phyloP scores from a whole-genome alignment of 352 stramenopile species.

The Phytophthora rubi region DNA sequence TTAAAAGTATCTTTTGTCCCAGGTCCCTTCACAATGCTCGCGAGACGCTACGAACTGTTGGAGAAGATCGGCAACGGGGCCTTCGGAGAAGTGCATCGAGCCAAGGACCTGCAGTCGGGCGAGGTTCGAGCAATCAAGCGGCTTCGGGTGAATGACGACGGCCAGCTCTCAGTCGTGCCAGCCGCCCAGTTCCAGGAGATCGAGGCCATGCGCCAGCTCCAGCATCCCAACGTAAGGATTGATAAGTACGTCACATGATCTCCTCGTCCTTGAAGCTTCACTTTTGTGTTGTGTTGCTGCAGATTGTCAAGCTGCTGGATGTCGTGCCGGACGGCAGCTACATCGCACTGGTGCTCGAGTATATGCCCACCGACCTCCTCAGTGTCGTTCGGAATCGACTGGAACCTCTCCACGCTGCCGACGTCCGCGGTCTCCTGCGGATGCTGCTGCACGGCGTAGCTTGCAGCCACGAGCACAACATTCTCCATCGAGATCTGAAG shows the following conservation, averaged over 20 bases:
- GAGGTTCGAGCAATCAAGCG: conserved; percentile 66
- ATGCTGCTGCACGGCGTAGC: conserved; percentile 76
- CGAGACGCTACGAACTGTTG: conserved; percentile 63
- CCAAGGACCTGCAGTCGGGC: conserved; percentile 47
- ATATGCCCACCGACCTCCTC: conserved; percentile 69
- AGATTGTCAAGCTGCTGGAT: conserved; percentile 76
- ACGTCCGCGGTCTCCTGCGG: conserved; percentile 62
- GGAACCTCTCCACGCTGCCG: conserved; percentile 42
- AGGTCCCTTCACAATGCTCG: conserved; percentile 27
- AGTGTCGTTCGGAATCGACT: conserved; percentile 54
- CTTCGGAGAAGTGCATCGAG: conserved; percentile 74
- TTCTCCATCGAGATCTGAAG: conserved; percentile 81
- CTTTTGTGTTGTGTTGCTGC: background rate
- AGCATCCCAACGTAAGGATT: conserved; percentile 62
- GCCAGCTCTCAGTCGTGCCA: conserved; percentile 52
- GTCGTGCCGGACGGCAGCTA: conserved; percentile 59
- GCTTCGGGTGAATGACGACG: conserved; percentile 59
- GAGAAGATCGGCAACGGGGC: conserved; percentile 72
- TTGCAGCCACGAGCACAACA: conserved; percentile 65
- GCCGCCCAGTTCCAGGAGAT: conserved; percentile 78
- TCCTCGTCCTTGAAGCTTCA: background rate
- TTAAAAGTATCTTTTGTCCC: conserved; percentile 4
- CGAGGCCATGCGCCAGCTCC: conserved; percentile 73
- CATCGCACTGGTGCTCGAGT: conserved; percentile 78
- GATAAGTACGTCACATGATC: background rate